A percentile compares a stretch with the other conserved stretches of the same genome.
Evolutionary conservation across 176 grass and related monocot species (phyloP).

Genomic region (Oryza rufipogon): DNA sequence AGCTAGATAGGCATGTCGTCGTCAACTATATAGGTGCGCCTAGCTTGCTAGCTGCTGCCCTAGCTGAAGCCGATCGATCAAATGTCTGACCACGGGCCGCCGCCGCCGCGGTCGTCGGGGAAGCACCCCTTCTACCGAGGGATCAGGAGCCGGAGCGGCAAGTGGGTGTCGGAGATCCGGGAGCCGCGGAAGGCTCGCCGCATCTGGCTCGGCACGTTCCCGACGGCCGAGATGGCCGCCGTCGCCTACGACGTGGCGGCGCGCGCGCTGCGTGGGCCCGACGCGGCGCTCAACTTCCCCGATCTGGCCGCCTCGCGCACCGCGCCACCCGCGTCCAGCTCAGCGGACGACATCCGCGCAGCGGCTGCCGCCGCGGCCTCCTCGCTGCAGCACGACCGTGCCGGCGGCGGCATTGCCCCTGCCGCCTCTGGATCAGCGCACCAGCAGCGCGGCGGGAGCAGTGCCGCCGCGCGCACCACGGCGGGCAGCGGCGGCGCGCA

Average conservation of each 20-base stretch:
- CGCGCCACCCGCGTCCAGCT: slow-evolving; percentile 49
- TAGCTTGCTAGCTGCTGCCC: slow-evolving; percentile 7
- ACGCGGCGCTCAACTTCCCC: slow-evolving; percentile 85
- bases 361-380: slow-evolving; percentile 64
- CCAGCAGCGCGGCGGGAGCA: slow-evolving; percentile 10
- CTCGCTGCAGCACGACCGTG: neutral
- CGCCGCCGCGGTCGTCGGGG: slow-evolving; percentile 40
- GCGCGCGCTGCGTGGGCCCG: slow-evolving; percentile 61
- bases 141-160: slow-evolving; percentile 84
- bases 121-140: slow-evolving; percentile 83
- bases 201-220: slow-evolving; percentile 98
- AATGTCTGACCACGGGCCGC: slow-evolving; percentile 34
- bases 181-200: slow-evolving; percentile 85
- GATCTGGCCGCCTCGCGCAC: slow-evolving; percentile 47
- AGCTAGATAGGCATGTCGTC: neutral
- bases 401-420: slow-evolving; percentile 28
- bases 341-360: slow-evolving; percentile 72
- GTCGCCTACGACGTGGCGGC: slow-evolving; percentile 90
- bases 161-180: slow-evolving; percentile 98
- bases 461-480: neutral
- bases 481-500: neutral
- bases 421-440: neutral
- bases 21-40: neutral
- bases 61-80: slow-evolving; percentile 9
- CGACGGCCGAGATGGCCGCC: slow-evolving; percentile 93